Evolutionary conservation across 441 rosid genomes (phyloP).

Genomic region (Populus hybrid): DNA sequence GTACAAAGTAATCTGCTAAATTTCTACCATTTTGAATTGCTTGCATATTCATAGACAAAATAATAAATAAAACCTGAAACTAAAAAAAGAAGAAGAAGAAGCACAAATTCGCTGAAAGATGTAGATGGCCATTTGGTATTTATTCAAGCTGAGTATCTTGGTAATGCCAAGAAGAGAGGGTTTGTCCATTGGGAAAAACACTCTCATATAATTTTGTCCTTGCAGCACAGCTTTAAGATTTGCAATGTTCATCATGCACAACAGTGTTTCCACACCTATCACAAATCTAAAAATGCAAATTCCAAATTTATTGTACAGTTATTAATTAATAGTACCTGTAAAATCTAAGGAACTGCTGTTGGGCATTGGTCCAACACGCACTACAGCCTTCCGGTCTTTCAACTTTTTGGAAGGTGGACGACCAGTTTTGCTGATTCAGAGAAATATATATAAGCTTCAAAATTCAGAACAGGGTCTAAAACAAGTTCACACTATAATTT

Average conservation of each 20-base stretch:
- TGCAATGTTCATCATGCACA: background rate
- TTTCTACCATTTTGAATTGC: background rate
- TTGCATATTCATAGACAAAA: background rate
- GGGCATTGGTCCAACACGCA: conserved; percentile 45
- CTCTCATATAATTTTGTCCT: background rate
- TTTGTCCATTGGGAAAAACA: background rate
- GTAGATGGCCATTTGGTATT: background rate
- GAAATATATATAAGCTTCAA: background rate
- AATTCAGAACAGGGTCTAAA: conserved; percentile 5
- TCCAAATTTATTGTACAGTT: conserved; percentile 9
- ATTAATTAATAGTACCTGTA: conserved; percentile 44
- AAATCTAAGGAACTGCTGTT: conserved; percentile 50
- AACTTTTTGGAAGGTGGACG: conserved; percentile 86
- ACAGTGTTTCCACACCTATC: background rate
- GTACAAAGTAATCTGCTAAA: background rate
- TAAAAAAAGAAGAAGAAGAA: too few species aligned
- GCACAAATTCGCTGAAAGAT: background rate
- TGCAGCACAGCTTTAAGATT: background rate
- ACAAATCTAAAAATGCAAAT: conserved; percentile 7
- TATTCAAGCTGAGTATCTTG: background rate
- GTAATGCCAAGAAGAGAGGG: background rate
- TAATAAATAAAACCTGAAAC: background rate
- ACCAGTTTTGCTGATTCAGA: conserved; percentile 73
- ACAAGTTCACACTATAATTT: background rate
- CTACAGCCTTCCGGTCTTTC: conserved; percentile 68